Conservation (phyloP, 805 yeast genomes). For the Yamadazyma kitorensis region DNA sequence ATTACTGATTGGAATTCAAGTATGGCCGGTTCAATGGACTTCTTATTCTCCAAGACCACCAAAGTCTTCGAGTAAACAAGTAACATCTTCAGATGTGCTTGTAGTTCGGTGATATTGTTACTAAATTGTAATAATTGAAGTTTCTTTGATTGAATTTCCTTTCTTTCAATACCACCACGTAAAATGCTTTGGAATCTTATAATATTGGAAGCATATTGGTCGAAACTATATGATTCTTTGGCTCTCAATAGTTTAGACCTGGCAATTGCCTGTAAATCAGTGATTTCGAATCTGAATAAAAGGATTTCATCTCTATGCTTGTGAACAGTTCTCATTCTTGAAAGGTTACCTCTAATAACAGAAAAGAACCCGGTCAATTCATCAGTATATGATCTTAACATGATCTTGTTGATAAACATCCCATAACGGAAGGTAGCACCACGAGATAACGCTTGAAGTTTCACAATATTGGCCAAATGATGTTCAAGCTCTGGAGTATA, state of each 20-base stretch:
- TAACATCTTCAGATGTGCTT: constrained; percentile 32
- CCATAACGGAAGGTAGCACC: constrained; percentile 67
- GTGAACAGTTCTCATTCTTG: constrained; percentile 29
- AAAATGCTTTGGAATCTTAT: constrained; percentile 39
- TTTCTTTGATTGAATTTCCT: constrained; percentile 9
- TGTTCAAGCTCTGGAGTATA: constrained; percentile 18
- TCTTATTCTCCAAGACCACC: constrained; percentile 21
- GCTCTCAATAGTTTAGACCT: constrained; percentile 23
- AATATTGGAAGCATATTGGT: constrained; percentile 17
- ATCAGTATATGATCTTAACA: constrained; percentile 55
- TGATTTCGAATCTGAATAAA: constrained; percentile 27
- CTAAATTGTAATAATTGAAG: constrained; percentile 9
- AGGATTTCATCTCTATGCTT: constrained; percentile 33
- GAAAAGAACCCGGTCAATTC: constrained; percentile 51
- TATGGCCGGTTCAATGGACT: constrained; percentile 19
- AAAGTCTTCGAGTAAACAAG: constrained; percentile 18
- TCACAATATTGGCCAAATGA: constrained; percentile 32
- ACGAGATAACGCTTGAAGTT: constrained; percentile 66
- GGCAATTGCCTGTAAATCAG: constrained; percentile 39
- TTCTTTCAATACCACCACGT: constrained; percentile 40
- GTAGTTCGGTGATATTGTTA: constrained; percentile 30
- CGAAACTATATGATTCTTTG: constrained; percentile 6
- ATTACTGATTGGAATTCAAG: constrained; percentile 28
- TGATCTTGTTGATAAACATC: constrained; percentile 59
- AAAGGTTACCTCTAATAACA: constrained; percentile 46